Evolutionary conservation across 495 filamentous ascomycete species (phyloP), one percentile per base, ranked within the genome.

Genomic region (Tuber brumale): DNA sequence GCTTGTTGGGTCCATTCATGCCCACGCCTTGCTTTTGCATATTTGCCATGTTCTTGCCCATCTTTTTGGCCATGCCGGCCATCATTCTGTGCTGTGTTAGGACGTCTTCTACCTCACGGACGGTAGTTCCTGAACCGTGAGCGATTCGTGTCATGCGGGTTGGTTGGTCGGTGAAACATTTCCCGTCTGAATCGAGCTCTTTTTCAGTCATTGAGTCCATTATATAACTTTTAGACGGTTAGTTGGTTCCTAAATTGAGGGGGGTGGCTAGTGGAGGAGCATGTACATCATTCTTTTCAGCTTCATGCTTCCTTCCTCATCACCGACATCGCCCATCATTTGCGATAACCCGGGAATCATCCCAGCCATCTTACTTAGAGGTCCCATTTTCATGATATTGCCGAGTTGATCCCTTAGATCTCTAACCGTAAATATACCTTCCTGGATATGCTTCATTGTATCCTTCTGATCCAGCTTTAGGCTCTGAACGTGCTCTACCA

Each of bases 371-470:
- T 99, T 99, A 48, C 91, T 94, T 19, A 99, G 85, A 1, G 95
- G 95, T 0, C 95, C 95, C 95, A 99, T 98, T 85, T 99, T 99
- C 94, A 97, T 97, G 83, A 99, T 97, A 75, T 97, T 98, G 57
- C 90, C 90, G 43, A 99, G 89, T 84, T 99, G 96, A 82, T 98
- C 95, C 43, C 96, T 90, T 77, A 99, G 88, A 84, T 99, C 95
- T 71, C 95, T 91, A 70, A 99, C 85, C 0, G 96, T 97, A 86
- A 98, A 99, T 77, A 97, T 94, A 71, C 95, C 95, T 82, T 97
- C 94, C 16, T 92, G 90, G 76, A 99, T 94, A 85, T 99, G 94
- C 87, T 98, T 98, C 88, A 98, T 97, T 19, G 95, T 97, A 79
- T 97, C 95, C 85, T 98, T 97, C 73, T 97, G 94, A 83, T 99